Evolutionary conservation across 495 filamentous ascomycete genomes (phyloP).

Genomic region (Gamarada debralockiae): DNA sequence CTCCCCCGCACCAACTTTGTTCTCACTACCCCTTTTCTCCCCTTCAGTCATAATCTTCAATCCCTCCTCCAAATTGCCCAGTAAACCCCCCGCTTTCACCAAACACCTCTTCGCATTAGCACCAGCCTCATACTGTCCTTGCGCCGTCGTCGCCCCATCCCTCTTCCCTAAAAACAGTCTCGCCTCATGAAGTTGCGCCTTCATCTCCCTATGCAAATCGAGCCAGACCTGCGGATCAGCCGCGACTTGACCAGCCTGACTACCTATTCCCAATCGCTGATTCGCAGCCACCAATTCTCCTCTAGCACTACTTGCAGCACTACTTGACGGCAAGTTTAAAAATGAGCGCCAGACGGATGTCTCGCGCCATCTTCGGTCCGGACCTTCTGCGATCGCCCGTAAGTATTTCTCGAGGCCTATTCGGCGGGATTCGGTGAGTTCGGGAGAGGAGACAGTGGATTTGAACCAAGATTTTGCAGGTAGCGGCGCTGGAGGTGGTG

Average conservation of each 20-base stretch:
- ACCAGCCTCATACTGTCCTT: slow-evolving; percentile 71
- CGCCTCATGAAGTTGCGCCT: slow-evolving; percentile 77
- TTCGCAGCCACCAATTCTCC: slow-evolving; percentile 28
- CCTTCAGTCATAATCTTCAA: slow-evolving; percentile 48
- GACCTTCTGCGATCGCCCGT: slow-evolving; percentile 67
- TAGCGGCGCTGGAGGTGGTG: slow-evolving; percentile 41
- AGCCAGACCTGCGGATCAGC: slow-evolving; percentile 80
- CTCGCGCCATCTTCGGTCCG: slow-evolving; percentile 82
- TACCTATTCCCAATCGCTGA: slow-evolving; percentile 15
- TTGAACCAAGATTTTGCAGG: slow-evolving; percentile 85
- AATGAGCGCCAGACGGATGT: slow-evolving; percentile 82
- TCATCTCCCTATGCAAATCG: slow-evolving; percentile 80
- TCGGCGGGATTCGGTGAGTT: slow-evolving; percentile 77
- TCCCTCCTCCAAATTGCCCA: slow-evolving; percentile 67
- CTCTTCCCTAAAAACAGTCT: slow-evolving; percentile 67
- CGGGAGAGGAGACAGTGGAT: slow-evolving; percentile 69
- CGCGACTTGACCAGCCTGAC: slow-evolving; percentile 24
- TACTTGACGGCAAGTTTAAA: slow-evolving; percentile 65
- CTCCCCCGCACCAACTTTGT: slow-evolving; percentile 73
- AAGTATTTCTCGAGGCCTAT: slow-evolving; percentile 77
- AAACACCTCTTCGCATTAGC: slow-evolving; percentile 78
- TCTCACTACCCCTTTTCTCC: slow-evolving; percentile 28
- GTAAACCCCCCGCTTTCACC: slow-evolving; percentile 66
- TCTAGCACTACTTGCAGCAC: slow-evolving; percentile 41
- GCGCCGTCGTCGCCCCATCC: slow-evolving; percentile 66